Percentiles rank a stretch among this genome's conserved stretches.
phyloP scores from a whole-genome alignment of 495 filamentous ascomycete species.

The Tuber calosporum region DNA sequence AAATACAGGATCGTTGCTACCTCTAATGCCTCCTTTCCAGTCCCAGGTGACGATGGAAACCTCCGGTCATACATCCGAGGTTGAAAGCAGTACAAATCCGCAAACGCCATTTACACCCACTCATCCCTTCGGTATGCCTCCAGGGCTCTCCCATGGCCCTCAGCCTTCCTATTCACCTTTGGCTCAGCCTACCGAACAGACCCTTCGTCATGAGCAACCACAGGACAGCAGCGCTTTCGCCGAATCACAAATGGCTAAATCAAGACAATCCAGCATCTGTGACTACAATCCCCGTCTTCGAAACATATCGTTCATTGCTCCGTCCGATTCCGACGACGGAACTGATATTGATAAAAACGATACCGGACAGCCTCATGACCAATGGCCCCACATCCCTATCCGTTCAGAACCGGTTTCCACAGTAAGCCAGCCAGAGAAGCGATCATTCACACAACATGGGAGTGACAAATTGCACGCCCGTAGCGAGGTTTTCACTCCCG shows the following conservation, averaged over 20 bases:
- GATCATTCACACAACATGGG: not conserved
- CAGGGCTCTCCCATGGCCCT: constrained; percentile 1
- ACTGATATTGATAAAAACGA: not conserved
- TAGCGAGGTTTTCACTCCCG: not conserved
- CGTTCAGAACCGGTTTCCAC: not conserved
- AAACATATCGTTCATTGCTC: constrained; percentile 33
- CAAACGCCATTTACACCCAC: constrained; percentile 35
- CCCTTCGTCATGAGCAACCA: constrained; percentile 18
- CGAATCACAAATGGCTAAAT: constrained; percentile 13
- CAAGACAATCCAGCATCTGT: constrained; percentile 13
- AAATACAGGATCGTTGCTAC: constrained; percentile 33
- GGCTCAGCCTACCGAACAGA: constrained; percentile 24
- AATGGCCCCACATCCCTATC: not conserved
- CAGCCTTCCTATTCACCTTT: constrained; percentile 27
- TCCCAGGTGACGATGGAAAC: constrained; percentile 21
- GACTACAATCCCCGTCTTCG: constrained; percentile 26
- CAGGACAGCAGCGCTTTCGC: constrained; percentile 15
- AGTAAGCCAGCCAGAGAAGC: not conserved
- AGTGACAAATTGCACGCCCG: not conserved
- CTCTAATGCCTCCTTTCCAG: constrained; percentile 30
- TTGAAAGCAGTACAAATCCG: constrained; percentile 30
- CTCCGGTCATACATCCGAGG: constrained; percentile 31
- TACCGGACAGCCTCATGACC: not conserved
- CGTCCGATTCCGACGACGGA: constrained; percentile 4
- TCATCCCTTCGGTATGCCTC: constrained; percentile 23